phyloP scores from a whole-genome alignment of 2,329 filamentous ascomycete species.

The Atkinsonella texensis region DNA sequence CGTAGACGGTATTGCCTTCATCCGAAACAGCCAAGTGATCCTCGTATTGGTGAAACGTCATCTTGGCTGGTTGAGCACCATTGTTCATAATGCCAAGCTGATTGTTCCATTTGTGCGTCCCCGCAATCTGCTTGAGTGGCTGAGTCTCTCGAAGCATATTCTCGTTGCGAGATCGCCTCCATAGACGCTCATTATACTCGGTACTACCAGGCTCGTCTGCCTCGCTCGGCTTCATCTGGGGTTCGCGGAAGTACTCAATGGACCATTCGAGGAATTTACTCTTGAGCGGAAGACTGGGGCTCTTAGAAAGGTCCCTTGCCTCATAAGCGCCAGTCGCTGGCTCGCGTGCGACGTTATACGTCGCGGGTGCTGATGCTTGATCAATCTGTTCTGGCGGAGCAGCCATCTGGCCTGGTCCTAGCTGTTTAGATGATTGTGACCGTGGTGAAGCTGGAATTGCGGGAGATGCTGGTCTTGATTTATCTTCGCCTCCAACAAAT shows the following conservation, averaged over 20 bases:
- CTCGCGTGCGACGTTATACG: constrained; percentile 63
- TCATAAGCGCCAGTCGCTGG: constrained; percentile 70
- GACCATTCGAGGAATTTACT: constrained; percentile 92
- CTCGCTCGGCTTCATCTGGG: constrained; percentile 94
- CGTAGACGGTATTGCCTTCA: constrained; percentile 75
- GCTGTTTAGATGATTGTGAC: constrained; percentile 24
- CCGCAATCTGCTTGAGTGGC: constrained; percentile 79
- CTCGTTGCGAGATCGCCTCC: constrained; percentile 87
- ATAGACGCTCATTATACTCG: constrained; percentile 90
- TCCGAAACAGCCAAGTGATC: constrained; percentile 90
- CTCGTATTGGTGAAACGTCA: constrained; percentile 97
- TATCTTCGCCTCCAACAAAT: constrained; percentile 39
- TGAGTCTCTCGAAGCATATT: constrained; percentile 86
- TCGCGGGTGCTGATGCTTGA: constrained; percentile 48
- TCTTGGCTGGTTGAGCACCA: constrained; percentile 74
- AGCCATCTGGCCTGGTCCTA: constrained; percentile 28
- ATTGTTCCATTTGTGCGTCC: constrained; percentile 76
- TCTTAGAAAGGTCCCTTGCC: constrained; percentile 44
- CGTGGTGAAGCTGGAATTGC: constrained; percentile 16
- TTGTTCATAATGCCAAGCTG: constrained; percentile 79
- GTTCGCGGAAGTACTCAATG: constrained; percentile 93
- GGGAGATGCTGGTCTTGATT: constrained; percentile 21
- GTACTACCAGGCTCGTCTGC: constrained; percentile 92
- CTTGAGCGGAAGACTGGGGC: constrained; percentile 59
- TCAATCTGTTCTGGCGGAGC: constrained; percentile 66